Conservation (phyloP, 2,329 filamentous ascomycete species). For the Botrytis byssoidea region DNA sequence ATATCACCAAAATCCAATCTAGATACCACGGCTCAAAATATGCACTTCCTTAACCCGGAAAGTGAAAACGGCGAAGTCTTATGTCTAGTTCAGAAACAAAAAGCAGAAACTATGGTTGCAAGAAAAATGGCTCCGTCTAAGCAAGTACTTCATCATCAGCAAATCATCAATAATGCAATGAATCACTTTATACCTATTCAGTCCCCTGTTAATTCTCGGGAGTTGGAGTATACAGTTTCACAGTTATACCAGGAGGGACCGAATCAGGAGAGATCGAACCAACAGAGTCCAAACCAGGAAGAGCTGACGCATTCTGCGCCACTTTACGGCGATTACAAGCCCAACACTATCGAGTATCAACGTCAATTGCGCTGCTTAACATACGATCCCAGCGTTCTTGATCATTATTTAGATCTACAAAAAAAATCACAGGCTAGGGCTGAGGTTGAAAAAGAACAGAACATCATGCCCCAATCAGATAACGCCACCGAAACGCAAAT, state of each 20-base stretch:
- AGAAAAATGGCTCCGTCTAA: background rate
- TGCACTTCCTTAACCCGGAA: background rate
- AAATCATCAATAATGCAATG: background rate
- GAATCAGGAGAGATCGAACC: background rate
- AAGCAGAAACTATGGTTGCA: background rate
- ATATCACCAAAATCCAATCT: background rate
- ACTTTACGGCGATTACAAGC: slow-evolving; percentile 17
- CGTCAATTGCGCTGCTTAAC: slow-evolving; percentile 13
- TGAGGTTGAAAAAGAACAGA: slow-evolving; percentile 18
- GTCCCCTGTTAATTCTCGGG: no score
- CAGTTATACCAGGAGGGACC: background rate
- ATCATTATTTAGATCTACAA: slow-evolving; percentile 17
- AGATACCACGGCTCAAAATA: background rate
- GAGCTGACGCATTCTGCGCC: background rate
- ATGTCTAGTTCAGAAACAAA: background rate
- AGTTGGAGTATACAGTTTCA: background rate
- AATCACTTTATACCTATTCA: background rate
- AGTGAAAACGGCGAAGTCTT: background rate
- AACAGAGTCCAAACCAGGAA: background rate
- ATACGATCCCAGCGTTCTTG: slow-evolving; percentile 22
- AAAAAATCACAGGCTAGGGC: slow-evolving; percentile 6
- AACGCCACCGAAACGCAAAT: slow-evolving; percentile 35
- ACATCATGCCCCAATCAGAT: slow-evolving; percentile 13
- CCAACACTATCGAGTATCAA: slow-evolving; percentile 17
- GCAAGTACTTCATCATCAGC: background rate